Base-by-base conservation (phyloP, 2,329 filamentous ascomycete species). In the Pseudopyrenochaeta lycopersici region DNA sequence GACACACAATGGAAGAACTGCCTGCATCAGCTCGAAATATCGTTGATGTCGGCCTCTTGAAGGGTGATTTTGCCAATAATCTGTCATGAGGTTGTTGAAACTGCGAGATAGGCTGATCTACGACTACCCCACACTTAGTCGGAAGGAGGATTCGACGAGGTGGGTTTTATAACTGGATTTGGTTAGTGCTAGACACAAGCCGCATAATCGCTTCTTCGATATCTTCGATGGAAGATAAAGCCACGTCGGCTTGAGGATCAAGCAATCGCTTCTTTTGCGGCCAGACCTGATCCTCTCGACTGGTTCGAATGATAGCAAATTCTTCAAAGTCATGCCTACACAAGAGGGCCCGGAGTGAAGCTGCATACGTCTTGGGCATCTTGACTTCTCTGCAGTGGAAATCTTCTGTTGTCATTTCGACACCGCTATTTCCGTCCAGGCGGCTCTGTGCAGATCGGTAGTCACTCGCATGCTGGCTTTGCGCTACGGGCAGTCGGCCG, bases 141-240 rank as follows among this genome's bases (percentile, higher is more conserved):
- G 33, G 23, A 40, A 56, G 62, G 59, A 52, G 58, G 52, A 46
- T 54, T 23, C 23, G 36, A 46, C 38, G 18, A 52, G 49, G 50
- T 55, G 60, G 52, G 46, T 51, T 49, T 39, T 12, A 58, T 66
- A 46, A 31, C 65, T 41, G 29, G 20, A 54, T 59, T 5, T 2
- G 54, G 56, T 41, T 56, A 63, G 51, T 9, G 46, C n/a, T 36
- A 20, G 4, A 18, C 18, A 60, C 58, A 45, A 33, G 38, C 43
- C 50, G 61, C 63, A 64, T 66, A 61, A 63, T 59, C 35, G 61
- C 59, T 57, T 60, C 52, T n/a, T 47, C 56, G 49, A 56, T 61
- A 60, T 53, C 58, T 49, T 46, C 39, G 33, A 48, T 44, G 42
- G n/a, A 62, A 50, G 62, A 66, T 66, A 67, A 60, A 60, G 60